Evolutionary conservation across 345 rosid genomes (phyloP), one percentile per base, ranked within the genome.

Genomic region (Gossypium anomalum): DNA sequence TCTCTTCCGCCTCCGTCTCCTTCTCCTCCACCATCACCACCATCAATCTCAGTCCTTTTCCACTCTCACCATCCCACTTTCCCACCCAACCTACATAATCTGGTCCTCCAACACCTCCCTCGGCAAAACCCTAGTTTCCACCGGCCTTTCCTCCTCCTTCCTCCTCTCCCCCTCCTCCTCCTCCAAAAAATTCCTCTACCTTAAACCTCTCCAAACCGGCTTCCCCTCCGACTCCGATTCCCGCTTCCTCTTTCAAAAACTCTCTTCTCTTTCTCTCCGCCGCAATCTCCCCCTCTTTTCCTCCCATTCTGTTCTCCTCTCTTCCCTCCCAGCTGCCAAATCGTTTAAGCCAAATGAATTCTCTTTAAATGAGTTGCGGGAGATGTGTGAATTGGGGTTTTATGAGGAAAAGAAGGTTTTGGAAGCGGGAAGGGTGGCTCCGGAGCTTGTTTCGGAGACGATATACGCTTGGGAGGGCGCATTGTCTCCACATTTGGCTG

Each of bases 181-280:
- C 45, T 0, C 79, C 64, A 44, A 44, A 41, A 89, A 87, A 69
- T 86, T 93, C 69, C 74, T 88, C 79, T 95, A 95, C 82, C 79
- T 93, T 70, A 95, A 93, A 78, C 99, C 98, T 15, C 73, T 88
- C 44, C 98, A 95, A 63, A 95, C 99, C 11, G 99, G 98, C 19
- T 95, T 91, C 78, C 99, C 99, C 23, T 71, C 86, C 38, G 98
- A 93, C 72, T 93, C 99, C 70, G 98, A 94, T 80, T 93, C 98
- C 34, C 87, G 82, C 68, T 93, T 86, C 76, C 79, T 95, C 84
- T 90, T 87, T 79, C 68, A 87, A 71, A 93, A 88, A 78, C 92
- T 93, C 74, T 64, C 78, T 58, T 85, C 94, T 38, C 85, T 93
- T 78, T 85, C 96, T 53, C 80, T 82, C 77, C 87, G 80, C 73